phyloP scores from a whole-genome alignment of 768 basidiomycete species.

The Termitomyces sp. region DNA sequence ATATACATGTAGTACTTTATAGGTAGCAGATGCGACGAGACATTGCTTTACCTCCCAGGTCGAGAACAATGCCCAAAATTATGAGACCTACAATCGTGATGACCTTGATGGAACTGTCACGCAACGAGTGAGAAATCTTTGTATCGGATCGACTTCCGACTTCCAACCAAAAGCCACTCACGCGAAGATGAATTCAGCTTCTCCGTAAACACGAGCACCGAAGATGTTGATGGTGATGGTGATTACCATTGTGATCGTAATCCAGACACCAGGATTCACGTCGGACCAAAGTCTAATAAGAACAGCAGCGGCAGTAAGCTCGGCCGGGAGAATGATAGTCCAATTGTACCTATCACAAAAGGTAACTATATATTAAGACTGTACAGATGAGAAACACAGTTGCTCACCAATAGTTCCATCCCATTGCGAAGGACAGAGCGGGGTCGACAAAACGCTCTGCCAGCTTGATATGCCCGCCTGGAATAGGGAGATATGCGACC shows the following conservation, averaged over 20 bases:
- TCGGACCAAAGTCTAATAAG: constrained; percentile 73
- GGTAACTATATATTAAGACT: not conserved
- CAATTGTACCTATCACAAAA: constrained; percentile 44
- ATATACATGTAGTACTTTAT: too few species aligned
- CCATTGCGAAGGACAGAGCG: constrained; percentile 61
- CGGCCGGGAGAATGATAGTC: constrained; percentile 66
- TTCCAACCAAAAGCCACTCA: constrained; percentile 41
- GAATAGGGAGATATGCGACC: constrained; percentile 73
- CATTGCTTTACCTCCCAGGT: constrained; percentile 62
- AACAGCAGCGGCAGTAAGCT: constrained; percentile 70
- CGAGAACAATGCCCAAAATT: constrained; percentile 67
- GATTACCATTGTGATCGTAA: constrained; percentile 71
- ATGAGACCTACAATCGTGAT: constrained; percentile 73
- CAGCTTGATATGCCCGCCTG: constrained; percentile 77
- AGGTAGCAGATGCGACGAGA: constrained; percentile 6
- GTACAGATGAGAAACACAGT: not conserved
- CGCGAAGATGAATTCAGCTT: constrained; percentile 86
- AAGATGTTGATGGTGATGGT: constrained; percentile 73
- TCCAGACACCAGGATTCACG: constrained; percentile 72
- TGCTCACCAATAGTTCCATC: constrained; percentile 44
- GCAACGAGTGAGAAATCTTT: constrained; percentile 5
- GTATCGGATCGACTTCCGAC: constrained; percentile 30
- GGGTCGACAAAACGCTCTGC: constrained; percentile 80
- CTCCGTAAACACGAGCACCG: constrained; percentile 77
- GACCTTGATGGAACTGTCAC: constrained; percentile 72